A percentile compares a stretch with the other conserved stretches of the same genome.
Evolutionary conservation across 331 rosid species (phyloP).

Genomic region (Acacia pycnantha): DNA sequence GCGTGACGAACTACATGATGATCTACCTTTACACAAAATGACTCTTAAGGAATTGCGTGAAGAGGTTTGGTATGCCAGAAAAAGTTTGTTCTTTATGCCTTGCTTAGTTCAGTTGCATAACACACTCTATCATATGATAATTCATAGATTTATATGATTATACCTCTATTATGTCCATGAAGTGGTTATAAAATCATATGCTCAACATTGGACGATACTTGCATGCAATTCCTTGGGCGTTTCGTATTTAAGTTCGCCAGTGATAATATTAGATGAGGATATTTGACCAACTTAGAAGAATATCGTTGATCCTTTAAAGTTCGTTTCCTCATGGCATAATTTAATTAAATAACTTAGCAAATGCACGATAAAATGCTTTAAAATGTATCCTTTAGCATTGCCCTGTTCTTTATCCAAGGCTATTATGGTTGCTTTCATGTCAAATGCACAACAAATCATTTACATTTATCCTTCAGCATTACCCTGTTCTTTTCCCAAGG

Average conservation of each 20-base stretch:
- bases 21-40: constrained; percentile 62
- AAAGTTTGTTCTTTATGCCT: background rate
- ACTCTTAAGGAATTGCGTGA: constrained; percentile 61
- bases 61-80: constrained; percentile 73
- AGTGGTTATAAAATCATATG: background rate
- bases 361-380: background rate
- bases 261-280: background rate
- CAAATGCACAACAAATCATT: background rate
- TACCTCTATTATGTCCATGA: background rate
- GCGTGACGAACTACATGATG: constrained; percentile 80
- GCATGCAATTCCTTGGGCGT: background rate
- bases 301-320: background rate
- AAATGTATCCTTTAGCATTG: background rate
- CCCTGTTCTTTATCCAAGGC: constrained; percentile 7
- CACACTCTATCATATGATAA: background rate
- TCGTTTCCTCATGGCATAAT: background rate
- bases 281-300: background rate
- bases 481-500: constrained; percentile 11
- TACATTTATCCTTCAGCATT: background rate
- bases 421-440: constrained; percentile 15
- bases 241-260: background rate
- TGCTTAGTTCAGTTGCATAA: background rate
- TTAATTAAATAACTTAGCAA: background rate
- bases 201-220: background rate
- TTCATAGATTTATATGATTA: background rate